phyloP scores from a whole-genome alignment of 164 flowering plant genomes.

The Magnolia kwangsiensis region DNA sequence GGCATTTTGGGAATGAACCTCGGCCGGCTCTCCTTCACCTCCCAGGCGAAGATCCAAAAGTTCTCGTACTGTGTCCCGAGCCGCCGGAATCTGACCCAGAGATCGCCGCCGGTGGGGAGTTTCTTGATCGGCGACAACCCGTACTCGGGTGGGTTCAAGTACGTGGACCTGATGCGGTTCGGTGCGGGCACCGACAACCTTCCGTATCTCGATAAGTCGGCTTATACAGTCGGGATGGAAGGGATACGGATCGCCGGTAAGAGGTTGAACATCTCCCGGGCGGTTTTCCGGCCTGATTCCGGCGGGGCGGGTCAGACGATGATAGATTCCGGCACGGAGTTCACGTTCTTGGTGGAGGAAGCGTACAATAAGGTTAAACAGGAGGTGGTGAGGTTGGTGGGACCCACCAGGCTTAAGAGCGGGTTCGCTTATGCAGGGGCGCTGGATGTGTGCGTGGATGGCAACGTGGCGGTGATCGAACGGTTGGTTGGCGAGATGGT shows the following conservation, averaged over 20 bases:
- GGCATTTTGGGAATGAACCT: constrained; percentile 84
- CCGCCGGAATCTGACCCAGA: constrained; percentile 6
- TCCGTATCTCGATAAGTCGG: constrained; percentile 62
- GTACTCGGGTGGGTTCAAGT: constrained; percentile 34
- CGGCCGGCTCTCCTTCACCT: constrained; percentile 63
- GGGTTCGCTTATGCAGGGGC: constrained; percentile 47
- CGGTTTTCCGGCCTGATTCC: constrained; percentile 52
- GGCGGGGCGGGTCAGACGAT: constrained; percentile 77
- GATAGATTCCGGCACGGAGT: constrained; percentile 74
- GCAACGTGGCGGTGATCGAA: constrained; percentile 36
- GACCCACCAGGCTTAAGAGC: constrained; percentile 32
- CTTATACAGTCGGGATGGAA: constrained; percentile 52
- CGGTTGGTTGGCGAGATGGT: constrained; percentile 54
- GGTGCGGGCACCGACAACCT: constrained; percentile 29
- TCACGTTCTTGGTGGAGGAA: constrained; percentile 56
- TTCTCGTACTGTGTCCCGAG: constrained; percentile 74
- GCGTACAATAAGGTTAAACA: constrained; percentile 53
- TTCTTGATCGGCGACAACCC: constrained; percentile 68
- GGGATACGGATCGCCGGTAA: constrained; percentile 53
- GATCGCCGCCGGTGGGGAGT: constrained; percentile 31
- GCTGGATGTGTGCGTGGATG: constrained; percentile 61
- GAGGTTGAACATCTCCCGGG: constrained; percentile 34
- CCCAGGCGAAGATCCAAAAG: constrained; percentile 48
- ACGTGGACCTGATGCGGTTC: constrained; percentile 40
- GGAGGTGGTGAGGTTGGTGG: constrained; percentile 46